Evolutionary conservation across 2,329 filamentous ascomycete species (phyloP), one percentile per base, ranked within the genome.

Genomic region (Dendryphion nanum): DNA sequence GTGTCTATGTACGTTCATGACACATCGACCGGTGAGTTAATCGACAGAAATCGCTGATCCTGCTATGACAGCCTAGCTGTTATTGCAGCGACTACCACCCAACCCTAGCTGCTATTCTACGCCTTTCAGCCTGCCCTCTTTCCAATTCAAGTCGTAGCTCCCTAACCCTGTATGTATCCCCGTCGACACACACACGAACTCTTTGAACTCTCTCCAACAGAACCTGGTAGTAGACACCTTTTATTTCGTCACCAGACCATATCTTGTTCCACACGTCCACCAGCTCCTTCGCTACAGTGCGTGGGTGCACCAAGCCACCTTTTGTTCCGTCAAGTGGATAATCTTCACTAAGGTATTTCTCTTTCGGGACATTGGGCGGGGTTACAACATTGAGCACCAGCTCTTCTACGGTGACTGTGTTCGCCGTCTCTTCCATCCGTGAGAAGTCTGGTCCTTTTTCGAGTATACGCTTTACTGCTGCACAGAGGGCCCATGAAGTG

Each of bases 401-500:
- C 31, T 62, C 57, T n/a, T 55, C 57, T 14, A 65, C 50, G 5
- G 33, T 42, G n/a, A 53, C 36, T 14, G 18, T 48, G 14, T 16
- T 45, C 18, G 23, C 37, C n/a, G 40, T 31, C 14, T 41, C 37
- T 15, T 36, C 32, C 18, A 31, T 15, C 10, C n/a, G 34, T 13
- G 46, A 39, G 24, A 56, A 51, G 17, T 58, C 45, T 2, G 47
- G 44, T 2, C 55, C 57, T 21, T 53, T 47, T 14, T 61, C 54
- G 13, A 63, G 48, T 15, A 63, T 29, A 18, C 53, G 45, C 29
- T 55, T 56, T 21, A 65, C 42, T 4, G 54, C 59, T n/a, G 59
- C 59, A 41, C 62, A 64, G 19, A 65, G 42, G 4, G 58, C 59
- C 62, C 61, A 65, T 8, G 52, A 51, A 3, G 56, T 61, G 7